Conservation (phyloP, 2,329 filamentous ascomycete species). For the Diaporthe eres region DNA sequence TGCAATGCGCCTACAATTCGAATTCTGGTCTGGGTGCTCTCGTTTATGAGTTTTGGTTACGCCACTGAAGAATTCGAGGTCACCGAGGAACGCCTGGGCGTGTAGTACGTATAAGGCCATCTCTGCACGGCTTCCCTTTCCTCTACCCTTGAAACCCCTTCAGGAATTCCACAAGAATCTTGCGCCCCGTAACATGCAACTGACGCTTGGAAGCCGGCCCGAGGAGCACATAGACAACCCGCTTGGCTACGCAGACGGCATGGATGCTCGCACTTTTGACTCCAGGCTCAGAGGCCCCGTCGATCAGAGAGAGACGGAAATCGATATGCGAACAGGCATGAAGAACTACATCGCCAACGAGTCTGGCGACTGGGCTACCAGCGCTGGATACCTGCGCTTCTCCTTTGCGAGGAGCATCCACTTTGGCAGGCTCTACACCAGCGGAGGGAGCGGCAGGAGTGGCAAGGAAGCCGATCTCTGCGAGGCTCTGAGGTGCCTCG, state of each 20-base stretch:
- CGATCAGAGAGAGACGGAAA: slow-evolving; percentile 76
- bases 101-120: slow-evolving; percentile 62
- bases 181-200: background rate
- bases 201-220: slow-evolving; percentile 62
- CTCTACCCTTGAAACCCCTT: too few species aligned
- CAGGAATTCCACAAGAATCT: background rate
- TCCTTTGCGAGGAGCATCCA: slow-evolving; percentile 83
- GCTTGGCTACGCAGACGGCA: slow-evolving; percentile 86
- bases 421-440: slow-evolving; percentile 81
- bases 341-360: slow-evolving; percentile 99
- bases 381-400: slow-evolving; percentile 84
- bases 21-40: slow-evolving; percentile 84
- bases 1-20: slow-evolving; percentile 84
- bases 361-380: slow-evolving; percentile 88
- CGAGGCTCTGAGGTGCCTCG: slow-evolving; percentile 82
- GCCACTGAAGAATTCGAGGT: slow-evolving; percentile 91
- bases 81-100: slow-evolving; percentile 82
- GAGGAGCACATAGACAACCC: slow-evolving; percentile 85
- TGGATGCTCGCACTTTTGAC: slow-evolving; percentile 88
- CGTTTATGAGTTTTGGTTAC: slow-evolving; percentile 86
- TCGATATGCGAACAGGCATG: slow-evolving; percentile 89
- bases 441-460: slow-evolving; percentile 69
- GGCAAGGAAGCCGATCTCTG: slow-evolving; percentile 84
- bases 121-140: background rate
- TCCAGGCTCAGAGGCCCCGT: slow-evolving; percentile 86